phyloP scores from a whole-genome alignment of 2,329 filamentous ascomycete species.

The Zasmidium cellare region DNA sequence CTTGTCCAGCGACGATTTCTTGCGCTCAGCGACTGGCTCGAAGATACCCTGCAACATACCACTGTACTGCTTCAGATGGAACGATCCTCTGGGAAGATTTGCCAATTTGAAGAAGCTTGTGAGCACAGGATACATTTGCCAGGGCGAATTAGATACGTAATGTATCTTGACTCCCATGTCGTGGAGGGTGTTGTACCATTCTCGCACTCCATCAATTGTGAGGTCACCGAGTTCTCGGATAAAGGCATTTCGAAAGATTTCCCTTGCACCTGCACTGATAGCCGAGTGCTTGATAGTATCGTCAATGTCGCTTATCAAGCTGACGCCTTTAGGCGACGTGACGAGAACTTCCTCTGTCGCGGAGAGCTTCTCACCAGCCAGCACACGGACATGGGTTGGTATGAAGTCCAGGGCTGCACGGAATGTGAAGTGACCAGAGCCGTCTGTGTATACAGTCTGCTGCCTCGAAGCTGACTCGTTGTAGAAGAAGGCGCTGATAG shows the following conservation, averaged over 20 bases:
- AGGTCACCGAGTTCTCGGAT: conserved; percentile 80
- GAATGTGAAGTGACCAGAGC: conserved; percentile 82
- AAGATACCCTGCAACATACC: conserved; percentile 98
- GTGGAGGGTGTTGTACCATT: conserved; percentile 82
- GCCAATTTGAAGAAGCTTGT: conserved; percentile 80
- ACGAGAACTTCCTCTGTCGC: conserved; percentile 75
- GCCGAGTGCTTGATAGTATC: conserved; percentile 97
- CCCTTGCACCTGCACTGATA: conserved; percentile 80
- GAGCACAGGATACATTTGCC: conserved; percentile 92
- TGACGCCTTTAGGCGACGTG: conserved; percentile 77
- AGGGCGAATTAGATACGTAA: conserved; percentile 98
- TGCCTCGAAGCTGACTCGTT: conserved; percentile 81
- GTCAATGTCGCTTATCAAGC: conserved; percentile 95
- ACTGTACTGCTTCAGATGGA: conserved; percentile 93
- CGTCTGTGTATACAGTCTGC: conserved; percentile 79
- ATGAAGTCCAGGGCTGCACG: conserved; percentile 83
- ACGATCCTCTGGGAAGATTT: conserved; percentile 80
- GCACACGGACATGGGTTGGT: conserved; percentile 82
- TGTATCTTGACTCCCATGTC: conserved; percentile 84
- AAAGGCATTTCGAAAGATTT: conserved; percentile 96
- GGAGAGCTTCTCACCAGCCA: conserved; percentile 83
- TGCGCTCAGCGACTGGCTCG: conserved; percentile 92
- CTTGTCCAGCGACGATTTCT: conserved; percentile 82
- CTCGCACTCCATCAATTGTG: conserved; percentile 79
- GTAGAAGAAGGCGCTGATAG: conserved; percentile 94